Base-by-base conservation (phyloP, 1,139 yeast genomes). In the Pichia sp. region DNA sequence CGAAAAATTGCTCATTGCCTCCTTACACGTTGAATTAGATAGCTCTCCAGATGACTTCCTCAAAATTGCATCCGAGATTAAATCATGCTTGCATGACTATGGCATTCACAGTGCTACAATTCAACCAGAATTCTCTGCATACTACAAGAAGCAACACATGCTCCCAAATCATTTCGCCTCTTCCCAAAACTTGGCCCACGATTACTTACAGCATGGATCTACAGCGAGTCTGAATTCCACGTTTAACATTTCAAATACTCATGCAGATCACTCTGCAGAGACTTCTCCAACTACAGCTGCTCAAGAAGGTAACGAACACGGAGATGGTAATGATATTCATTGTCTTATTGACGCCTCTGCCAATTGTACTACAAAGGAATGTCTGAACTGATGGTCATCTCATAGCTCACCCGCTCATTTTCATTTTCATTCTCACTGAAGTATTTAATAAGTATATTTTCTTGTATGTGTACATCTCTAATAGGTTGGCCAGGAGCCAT, bases 81-180 rank as follows among this genome's bases (percentile, higher is more conserved):
- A 94, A 55, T 74, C 74, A 37, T 77, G 88, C 34, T 70, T 91
- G 55, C 94, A 85, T 50, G 76, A 71, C 23, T 83, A 77, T 54
- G 96, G 96, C 25, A 80, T 91, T 42, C 95, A 87, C 51, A 82
- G 94, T 28, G 95, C 93, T 16, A 91, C 98, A 1, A 88, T 91
- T 34, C 98, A 91, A 60, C 97, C 96, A 0, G 96, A 88, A 62
- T 87, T 77, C 39, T 51, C 58, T 3, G 43, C 46, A 10, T 57
- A 47, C 38, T 57, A 56, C 25, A 51, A 51, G 21, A 48, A 45
- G 22, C 44, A 39, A 30, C 48, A 54, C 33, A 44, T 48, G 42
- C 43, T 55, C 22, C 59, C 59, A 18, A 44, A 42, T 21, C 36
- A 49, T 25, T 56, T 36, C 35, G 47, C 57, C 4, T 50, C 58